Conservation (phyloP, 164 flowering plant genomes). For the Berberis thunbergii region DNA sequence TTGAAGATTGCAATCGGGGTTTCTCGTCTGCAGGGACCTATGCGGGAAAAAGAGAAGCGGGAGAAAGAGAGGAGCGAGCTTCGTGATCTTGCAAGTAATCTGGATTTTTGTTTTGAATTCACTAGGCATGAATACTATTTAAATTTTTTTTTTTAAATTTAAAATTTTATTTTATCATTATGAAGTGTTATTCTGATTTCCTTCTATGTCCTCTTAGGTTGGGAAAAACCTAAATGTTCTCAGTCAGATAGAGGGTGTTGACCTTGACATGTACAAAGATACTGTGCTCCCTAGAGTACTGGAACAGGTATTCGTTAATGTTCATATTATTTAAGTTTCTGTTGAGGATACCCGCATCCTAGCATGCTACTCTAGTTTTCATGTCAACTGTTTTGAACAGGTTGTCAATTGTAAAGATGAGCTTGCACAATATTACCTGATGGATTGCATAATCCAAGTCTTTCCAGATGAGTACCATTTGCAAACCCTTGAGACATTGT, state of each 20-base stretch:
- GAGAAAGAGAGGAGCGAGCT: conserved; percentile 98
- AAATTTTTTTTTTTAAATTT: conserved; percentile 1
- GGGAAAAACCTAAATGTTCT: conserved; percentile 97
- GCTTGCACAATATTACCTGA: conserved; percentile 18
- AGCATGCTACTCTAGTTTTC: too few species aligned
- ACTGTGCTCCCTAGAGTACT: too few species aligned
- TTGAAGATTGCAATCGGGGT: conserved; percentile 84
- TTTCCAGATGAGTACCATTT: conserved; percentile 53
- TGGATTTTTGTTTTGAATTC: conserved; percentile 9
- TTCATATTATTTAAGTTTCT: too few species aligned
- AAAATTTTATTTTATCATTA: background rate
- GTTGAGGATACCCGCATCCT: too few species aligned
- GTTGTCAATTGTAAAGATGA: too few species aligned
- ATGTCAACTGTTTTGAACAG: too few species aligned
- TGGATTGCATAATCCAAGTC: conserved; percentile 99
- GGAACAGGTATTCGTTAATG: too few species aligned
- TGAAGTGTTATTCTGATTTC: background rate
- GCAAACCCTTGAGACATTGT: too few species aligned
- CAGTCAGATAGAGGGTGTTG: conserved; percentile 95
- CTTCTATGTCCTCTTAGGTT: conserved; percentile 37
- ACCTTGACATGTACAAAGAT: too few species aligned
- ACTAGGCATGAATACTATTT: background rate
- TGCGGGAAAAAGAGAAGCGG: conserved; percentile 76
- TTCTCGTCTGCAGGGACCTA: conserved; percentile 99
- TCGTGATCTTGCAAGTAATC: conserved; percentile 80